These are phyloP conservation scores for Clavaria fumosa DNA, from an alignment of 768 basidiomycete genomes.

Conservation along the genomic window DNA sequence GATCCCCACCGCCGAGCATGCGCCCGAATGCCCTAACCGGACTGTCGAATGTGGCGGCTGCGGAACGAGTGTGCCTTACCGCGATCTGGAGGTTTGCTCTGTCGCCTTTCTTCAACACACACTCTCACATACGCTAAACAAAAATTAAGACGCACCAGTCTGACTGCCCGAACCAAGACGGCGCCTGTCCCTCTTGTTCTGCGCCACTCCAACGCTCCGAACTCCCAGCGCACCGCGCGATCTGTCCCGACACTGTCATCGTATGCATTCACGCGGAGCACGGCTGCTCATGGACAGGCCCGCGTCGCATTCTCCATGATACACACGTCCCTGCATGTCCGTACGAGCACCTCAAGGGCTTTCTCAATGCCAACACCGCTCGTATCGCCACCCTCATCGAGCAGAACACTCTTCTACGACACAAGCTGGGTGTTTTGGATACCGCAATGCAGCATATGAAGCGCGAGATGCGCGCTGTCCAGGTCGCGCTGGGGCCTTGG, in stretches of 20 bases:
- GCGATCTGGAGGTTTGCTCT: slow-evolving; percentile 24
- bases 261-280: slow-evolving; percentile 30
- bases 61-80: slow-evolving; percentile 18
- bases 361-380: slow-evolving; percentile 30
- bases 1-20: slow-evolving; percentile 22
- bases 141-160: slow-evolving; percentile 22
- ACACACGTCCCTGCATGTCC: slow-evolving; percentile 31
- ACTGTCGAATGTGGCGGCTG: slow-evolving; percentile 26
- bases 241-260: slow-evolving; percentile 25
- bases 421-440: slow-evolving; percentile 44
- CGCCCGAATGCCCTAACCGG: slow-evolving; percentile 22
- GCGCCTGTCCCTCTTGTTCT: slow-evolving; percentile 27
- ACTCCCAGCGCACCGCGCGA: slow-evolving; percentile 19
- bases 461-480: slow-evolving; percentile 41
- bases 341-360: slow-evolving; percentile 47
- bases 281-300: slow-evolving; percentile 42
- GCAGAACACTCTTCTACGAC: slow-evolving; percentile 51
- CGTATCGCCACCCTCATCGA: slow-evolving; percentile 30
- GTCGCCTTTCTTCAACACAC: neutral
- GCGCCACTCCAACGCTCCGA: slow-evolving; percentile 21
- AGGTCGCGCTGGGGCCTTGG: slow-evolving; percentile 54
- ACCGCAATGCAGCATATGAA: slow-evolving; percentile 32
- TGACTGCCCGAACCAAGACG: slow-evolving; percentile 23
- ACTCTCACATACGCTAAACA: slow-evolving; percentile 3
- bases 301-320: slow-evolving; percentile 20